Evolutionary conservation across 2,329 filamentous ascomycete genomes (phyloP).

Genomic region (Penicillium crustosum): DNA sequence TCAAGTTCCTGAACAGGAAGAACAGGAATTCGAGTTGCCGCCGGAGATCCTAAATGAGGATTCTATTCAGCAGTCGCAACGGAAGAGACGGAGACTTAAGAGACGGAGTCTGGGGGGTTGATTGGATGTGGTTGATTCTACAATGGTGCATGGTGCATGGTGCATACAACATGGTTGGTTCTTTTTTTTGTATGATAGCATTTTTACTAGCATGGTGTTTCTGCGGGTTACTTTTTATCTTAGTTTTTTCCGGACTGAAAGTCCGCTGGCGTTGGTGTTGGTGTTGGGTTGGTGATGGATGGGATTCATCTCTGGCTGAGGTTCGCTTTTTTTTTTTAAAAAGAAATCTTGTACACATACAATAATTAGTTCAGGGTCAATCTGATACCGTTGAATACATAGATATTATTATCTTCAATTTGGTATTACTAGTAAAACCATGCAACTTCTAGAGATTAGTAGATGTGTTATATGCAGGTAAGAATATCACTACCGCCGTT

Average conservation of each 20-base stretch:
- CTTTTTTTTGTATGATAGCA: conserved; percentile 22
- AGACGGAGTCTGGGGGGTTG: conserved; percentile 28
- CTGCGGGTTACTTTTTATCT: neutral
- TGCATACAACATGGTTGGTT: neutral
- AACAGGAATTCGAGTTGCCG: conserved; percentile 74
- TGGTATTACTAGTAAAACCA: neutral
- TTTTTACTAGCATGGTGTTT: conserved; percentile 15
- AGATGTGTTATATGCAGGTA: neutral
- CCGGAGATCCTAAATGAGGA: conserved; percentile 54
- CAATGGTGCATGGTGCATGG: neutral
- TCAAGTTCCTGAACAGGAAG: conserved; percentile 69
- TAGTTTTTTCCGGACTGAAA: neutral
- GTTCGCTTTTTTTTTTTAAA: neutral
- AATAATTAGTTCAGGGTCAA: neutral
- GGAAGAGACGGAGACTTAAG: conserved; percentile 39
- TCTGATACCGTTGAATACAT: neutral
- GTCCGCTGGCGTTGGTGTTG: conserved; percentile 1
- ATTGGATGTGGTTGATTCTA: neutral
- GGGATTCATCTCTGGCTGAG: neutral
- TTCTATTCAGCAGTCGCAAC: conserved; percentile 42
- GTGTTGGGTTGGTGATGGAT: neutral
- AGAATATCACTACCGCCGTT: neutral
- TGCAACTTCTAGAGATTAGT: neutral
- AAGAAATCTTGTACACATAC: conserved; percentile 2
- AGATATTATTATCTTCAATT: neutral